These are phyloP conservation scores for Colletotrichum lentis DNA, from an alignment of 2,329 filamentous ascomycete species.

Conservation along the genomic window DNA sequence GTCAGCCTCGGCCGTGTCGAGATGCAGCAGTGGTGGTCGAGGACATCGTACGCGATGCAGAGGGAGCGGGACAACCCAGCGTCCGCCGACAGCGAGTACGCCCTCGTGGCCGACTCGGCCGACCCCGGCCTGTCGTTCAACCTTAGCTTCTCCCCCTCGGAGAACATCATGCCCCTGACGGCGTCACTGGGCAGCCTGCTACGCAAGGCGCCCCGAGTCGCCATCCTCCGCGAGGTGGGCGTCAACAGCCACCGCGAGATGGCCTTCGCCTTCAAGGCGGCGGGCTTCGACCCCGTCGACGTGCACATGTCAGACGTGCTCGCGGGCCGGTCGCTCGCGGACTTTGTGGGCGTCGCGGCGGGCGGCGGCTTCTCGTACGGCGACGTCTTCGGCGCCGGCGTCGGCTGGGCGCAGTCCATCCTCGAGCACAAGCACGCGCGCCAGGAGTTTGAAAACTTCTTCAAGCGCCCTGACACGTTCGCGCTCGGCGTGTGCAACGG, in stretches of 20 bases:
- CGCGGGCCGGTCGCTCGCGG: slow-evolving; percentile 78
- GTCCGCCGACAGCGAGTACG: slow-evolving; percentile 85
- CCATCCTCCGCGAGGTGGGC: slow-evolving; percentile 93
- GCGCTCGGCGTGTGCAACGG: slow-evolving; percentile 95
- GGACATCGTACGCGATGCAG: slow-evolving; percentile 91
- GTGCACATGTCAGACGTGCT: slow-evolving; percentile 97
- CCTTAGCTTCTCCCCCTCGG: slow-evolving; percentile 80
- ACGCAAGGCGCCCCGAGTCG: slow-evolving; percentile 74
- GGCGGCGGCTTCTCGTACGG: slow-evolving; percentile 97
- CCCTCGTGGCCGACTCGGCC: slow-evolving; percentile 74
- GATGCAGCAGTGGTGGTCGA: slow-evolving; percentile 88
- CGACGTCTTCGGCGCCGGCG: slow-evolving; percentile 85
- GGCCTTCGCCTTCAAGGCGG: slow-evolving; percentile 92
- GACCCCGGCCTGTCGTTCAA: slow-evolving; percentile 88
- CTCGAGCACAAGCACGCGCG: slow-evolving; percentile 81
- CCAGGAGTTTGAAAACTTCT: slow-evolving; percentile 83
- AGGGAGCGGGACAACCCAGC: slow-evolving; percentile 85
- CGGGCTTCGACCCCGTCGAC: slow-evolving; percentile 90
- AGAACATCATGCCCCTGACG: slow-evolving; percentile 75
- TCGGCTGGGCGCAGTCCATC: slow-evolving; percentile 95
- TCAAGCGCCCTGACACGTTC: slow-evolving; percentile 88
- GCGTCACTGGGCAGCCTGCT: slow-evolving; percentile 61
- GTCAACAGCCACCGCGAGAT: slow-evolving; percentile 97
- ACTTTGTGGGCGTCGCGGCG: slow-evolving; percentile 89
- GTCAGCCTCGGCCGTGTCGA: slow-evolving; percentile 73